Percentiles rank a stretch among this genome's conserved stretches.
phyloP scores from a whole-genome alignment of 2,329 filamentous ascomycete species.

The Colletotrichum sp. region DNA sequence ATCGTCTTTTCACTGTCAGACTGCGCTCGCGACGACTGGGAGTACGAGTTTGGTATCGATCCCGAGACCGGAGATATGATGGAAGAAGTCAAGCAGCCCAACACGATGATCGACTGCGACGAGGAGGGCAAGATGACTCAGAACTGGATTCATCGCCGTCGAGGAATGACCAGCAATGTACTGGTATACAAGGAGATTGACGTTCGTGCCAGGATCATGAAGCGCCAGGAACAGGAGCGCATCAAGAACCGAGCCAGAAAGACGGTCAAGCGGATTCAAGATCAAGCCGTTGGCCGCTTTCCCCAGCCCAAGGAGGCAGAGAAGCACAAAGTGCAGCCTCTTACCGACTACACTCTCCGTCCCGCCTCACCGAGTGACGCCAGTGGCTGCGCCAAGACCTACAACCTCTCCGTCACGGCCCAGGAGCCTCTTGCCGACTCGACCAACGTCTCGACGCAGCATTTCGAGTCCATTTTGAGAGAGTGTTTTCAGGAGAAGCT shows the following conservation, averaged over 20 bases:
- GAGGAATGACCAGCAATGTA: conserved; percentile 24
- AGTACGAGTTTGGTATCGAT: conserved; percentile 36
- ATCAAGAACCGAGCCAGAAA: not conserved
- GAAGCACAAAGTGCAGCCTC: not conserved
- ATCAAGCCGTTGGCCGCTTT: not conserved
- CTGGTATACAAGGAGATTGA: conserved; percentile 9
- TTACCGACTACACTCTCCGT: conserved; percentile 42
- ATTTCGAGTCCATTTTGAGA: conserved; percentile 34
- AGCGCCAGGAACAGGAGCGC: not conserved
- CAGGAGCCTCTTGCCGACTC: not conserved
- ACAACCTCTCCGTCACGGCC: conserved; percentile 42
- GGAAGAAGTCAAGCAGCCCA: conserved; percentile 34
- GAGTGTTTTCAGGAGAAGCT: conserved; percentile 35
- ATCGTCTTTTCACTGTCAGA: not conserved
- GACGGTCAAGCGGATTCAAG: not conserved
- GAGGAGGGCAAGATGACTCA: conserved; percentile 9
- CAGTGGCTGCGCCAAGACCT: conserved; percentile 42
- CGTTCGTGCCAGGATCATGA: not conserved
- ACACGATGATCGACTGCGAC: conserved; percentile 25
- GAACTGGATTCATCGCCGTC: conserved; percentile 21
- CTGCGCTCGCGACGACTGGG: not conserved
- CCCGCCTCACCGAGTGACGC: conserved; percentile 46
- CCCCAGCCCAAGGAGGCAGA: not conserved
- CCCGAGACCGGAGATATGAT: conserved; percentile 39
- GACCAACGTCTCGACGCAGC: not conserved